phyloP scores from a whole-genome alignment of 345 rosid genomes.

The Eucalyptus virginea region DNA sequence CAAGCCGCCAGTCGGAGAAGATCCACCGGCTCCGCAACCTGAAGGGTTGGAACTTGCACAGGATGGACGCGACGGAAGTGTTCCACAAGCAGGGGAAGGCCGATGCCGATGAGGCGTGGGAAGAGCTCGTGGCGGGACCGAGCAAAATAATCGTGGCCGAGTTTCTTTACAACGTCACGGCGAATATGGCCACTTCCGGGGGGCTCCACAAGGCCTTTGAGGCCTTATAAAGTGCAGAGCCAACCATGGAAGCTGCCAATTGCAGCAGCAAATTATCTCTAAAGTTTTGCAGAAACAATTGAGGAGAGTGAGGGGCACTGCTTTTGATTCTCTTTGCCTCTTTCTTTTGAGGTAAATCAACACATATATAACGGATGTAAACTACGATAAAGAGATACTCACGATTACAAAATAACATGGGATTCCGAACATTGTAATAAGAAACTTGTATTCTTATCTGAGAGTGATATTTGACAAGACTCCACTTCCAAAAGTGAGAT shows the following conservation, averaged over 20 bases:
- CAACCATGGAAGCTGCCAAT: neutral
- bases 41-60: constrained; percentile 57
- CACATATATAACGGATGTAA: neutral
- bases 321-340: neutral
- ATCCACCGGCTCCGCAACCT: constrained; percentile 31
- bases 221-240: neutral
- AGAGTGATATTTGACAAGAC: neutral
- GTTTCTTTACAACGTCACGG: constrained; percentile 20
- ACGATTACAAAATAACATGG: neutral
- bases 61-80: constrained; percentile 59
- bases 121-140: constrained; percentile 42
- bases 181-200: neutral
- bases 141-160: constrained; percentile 37
- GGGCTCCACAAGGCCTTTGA: neutral
- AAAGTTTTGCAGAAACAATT: neutral
- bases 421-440: neutral
- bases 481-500: neutral
- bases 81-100: constrained; percentile 19
- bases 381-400: neutral
- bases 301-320: neutral
- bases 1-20: constrained; percentile 52
- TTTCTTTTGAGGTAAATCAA: neutral
- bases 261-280: neutral
- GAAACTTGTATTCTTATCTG: neutral
- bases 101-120: constrained; percentile 60